Base-by-base conservation (phyloP, 2,329 filamentous ascomycete species). In the Fusarium clavum region DNA sequence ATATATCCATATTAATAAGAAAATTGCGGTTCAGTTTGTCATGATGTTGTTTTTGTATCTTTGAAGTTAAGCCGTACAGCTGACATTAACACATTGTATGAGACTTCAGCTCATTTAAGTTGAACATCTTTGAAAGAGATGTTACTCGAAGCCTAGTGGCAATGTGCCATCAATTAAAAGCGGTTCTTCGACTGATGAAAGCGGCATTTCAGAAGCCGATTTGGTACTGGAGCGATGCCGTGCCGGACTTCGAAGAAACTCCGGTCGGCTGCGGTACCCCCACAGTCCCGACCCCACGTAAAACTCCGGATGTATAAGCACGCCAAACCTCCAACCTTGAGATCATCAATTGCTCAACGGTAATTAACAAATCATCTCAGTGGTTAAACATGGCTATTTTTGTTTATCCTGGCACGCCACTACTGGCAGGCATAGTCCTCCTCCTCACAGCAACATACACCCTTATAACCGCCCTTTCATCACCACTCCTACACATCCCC, bases 401-500 rank as follows among this genome's bases (percentile, higher is more conserved):
- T 13, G 14, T 1, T 4, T 24, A 14, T 30, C 14, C 25, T 10
- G 12, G 29, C 2, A n/a, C 40, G 3, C 22, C 46, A 1, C 11
- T 41, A 0, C 1, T 63, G 11, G n/a, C 10, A 0, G 32, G 60
- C 3, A 16, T 10, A n/a, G 8, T 40, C 4, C 5, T 62, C 1
- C 16, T 14, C 2, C 14, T 48, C 1, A 24, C 29, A 3, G 12
- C 9, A 2, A 2, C 18, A 3, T 47, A 55, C 10, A 3, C 9
- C 3, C 27, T 61, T 4, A 8, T n/a, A 4, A 62, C 27, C 3
- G 27, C 32, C 4, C 18, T 56, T 9, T n/a, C 20, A 8, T 62
- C 60, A 1, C 59, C 51, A 6, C 40, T 64, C n/a, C 22, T 45
- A 1, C 13, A 10, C 5, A 4, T 72, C 0, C 66, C 70, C 1